These are phyloP conservation scores for Lactifluus echinatus DNA, from an alignment of 768 basidiomycete genomes.

Conservation along the genomic window DNA sequence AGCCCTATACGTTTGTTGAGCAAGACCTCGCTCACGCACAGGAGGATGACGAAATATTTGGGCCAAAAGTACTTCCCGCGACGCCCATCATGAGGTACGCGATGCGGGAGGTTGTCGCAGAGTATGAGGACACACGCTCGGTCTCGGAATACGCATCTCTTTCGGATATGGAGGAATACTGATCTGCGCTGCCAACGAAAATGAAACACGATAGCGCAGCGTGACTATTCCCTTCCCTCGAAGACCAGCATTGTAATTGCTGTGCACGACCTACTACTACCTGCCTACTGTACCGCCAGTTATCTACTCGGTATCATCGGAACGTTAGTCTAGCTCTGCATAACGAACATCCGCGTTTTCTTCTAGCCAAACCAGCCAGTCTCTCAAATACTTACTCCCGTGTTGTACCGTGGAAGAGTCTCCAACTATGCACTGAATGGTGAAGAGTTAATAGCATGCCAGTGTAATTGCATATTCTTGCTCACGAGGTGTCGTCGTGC, in stretches of 20 bases:
- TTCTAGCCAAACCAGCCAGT: conserved; percentile 90
- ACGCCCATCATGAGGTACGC: conserved; percentile 79
- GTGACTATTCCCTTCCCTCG: conserved; percentile 9
- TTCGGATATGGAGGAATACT: conserved; percentile 72
- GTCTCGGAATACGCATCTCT: conserved; percentile 75
- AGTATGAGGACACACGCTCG: conserved; percentile 70
- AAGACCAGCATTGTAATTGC: background rate
- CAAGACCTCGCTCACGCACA: conserved; percentile 37
- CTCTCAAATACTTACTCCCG: conserved; percentile 75
- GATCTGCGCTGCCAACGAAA: conserved; percentile 9
- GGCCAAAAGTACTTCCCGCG: conserved; percentile 66
- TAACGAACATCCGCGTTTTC: conserved; percentile 84
- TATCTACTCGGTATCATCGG: background rate
- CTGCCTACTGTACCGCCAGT: background rate
- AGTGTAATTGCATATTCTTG: conserved; percentile 10
- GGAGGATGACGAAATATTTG: conserved; percentile 48
- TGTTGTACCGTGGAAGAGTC: conserved; percentile 88
- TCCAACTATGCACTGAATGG: conserved; percentile 76
- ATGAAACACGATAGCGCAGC: background rate
- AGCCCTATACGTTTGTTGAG: conserved; percentile 30
- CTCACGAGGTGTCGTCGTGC: conserved; percentile 80
- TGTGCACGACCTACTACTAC: background rate
- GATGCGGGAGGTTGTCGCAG: conserved; percentile 75
- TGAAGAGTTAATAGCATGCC: background rate
- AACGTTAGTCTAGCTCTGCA: conserved; percentile 46